A percentile compares a stretch with the other conserved stretches of the same genome.
Conservation (phyloP, 495 filamentous ascomycete genomes). For the Penicillium bialowiezense region DNA sequence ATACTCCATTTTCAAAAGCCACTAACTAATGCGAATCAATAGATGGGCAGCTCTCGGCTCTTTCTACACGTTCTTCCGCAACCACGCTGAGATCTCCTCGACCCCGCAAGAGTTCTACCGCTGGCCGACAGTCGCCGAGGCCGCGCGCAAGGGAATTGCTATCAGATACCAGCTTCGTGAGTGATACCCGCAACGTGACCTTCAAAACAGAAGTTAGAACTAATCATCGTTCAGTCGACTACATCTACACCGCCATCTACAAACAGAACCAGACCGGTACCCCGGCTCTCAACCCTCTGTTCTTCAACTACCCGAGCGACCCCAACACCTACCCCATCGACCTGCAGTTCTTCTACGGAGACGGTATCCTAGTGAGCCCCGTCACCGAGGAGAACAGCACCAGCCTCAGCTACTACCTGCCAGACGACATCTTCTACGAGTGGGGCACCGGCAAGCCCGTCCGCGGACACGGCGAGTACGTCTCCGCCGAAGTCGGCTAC, state of each 20-base stretch:
- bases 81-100: slow-evolving; percentile 57
- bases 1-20: neutral
- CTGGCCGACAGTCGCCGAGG: slow-evolving; percentile 61
- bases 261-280: slow-evolving; percentile 63
- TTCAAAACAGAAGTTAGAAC: neutral
- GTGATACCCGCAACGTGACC: neutral
- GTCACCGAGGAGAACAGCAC: slow-evolving; percentile 64
- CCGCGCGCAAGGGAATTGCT: slow-evolving; percentile 68
- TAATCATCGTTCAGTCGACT: slow-evolving; percentile 50
- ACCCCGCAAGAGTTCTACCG: slow-evolving; percentile 73
- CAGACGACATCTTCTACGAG: slow-evolving; percentile 75
- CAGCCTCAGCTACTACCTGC: slow-evolving; percentile 68
- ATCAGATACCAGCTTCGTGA: slow-evolving; percentile 64
- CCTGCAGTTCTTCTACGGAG: slow-evolving; percentile 73
- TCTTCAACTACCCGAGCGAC: slow-evolving; percentile 70
- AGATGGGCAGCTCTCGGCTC: slow-evolving; percentile 74
- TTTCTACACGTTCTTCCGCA: slow-evolving; percentile 75
- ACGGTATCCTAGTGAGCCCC: slow-evolving; percentile 68
- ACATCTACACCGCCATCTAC: slow-evolving; percentile 76
- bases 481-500: slow-evolving; percentile 53
- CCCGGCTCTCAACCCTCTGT: slow-evolving; percentile 67
- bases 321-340: slow-evolving; percentile 57
- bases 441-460: slow-evolving; percentile 62
- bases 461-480: slow-evolving; percentile 50
- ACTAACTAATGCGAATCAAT: neutral